Conservation (phyloP, 1,284 basidiomycete species). For the Phylloboletellus chloephorus region DNA sequence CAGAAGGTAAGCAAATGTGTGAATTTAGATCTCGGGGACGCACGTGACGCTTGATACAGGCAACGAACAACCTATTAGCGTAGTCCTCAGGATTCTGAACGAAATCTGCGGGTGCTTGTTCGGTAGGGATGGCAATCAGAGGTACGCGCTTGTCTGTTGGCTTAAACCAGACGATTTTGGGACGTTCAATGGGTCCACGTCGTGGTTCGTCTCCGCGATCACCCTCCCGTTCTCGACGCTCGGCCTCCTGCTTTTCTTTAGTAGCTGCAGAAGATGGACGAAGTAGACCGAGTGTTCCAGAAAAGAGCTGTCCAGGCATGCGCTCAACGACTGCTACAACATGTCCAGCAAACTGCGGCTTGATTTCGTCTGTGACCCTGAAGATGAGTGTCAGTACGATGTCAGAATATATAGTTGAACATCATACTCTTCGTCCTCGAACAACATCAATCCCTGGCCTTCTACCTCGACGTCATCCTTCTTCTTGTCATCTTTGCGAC, state of each 20-base stretch:
- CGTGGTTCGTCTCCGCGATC: conserved; percentile 80
- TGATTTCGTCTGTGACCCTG: conserved; percentile 93
- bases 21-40: conserved; percentile 27
- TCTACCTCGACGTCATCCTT: conserved; percentile 99
- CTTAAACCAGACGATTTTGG: conserved; percentile 99
- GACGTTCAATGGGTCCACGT: conserved; percentile 75
- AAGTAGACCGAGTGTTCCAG: conserved; percentile 91
- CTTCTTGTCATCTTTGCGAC: conserved; percentile 97
- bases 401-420: conserved; percentile 1
- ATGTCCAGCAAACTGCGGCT: conserved; percentile 94
- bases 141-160: conserved; percentile 99
- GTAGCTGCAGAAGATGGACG: conserved; percentile 97
- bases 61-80: conserved; percentile 89
- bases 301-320: conserved; percentile 98
- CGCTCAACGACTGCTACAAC: conserved; percentile 97
- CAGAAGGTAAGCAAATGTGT: conserved; percentile 14
- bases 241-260: conserved; percentile 99
- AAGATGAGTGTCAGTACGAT: conserved; percentile 12
- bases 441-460: conserved; percentile 92
- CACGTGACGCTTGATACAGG: conserved; percentile 96
- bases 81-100: conserved; percentile 92
- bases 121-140: conserved; percentile 98
- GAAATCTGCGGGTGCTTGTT: conserved; percentile 96
- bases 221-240: conserved; percentile 92
- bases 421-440: conserved; percentile 92